Evolutionary conservation across 441 rosid species (phyloP), one percentile per base, ranked within the genome.

Genomic region (Erysimum pusillum): DNA sequence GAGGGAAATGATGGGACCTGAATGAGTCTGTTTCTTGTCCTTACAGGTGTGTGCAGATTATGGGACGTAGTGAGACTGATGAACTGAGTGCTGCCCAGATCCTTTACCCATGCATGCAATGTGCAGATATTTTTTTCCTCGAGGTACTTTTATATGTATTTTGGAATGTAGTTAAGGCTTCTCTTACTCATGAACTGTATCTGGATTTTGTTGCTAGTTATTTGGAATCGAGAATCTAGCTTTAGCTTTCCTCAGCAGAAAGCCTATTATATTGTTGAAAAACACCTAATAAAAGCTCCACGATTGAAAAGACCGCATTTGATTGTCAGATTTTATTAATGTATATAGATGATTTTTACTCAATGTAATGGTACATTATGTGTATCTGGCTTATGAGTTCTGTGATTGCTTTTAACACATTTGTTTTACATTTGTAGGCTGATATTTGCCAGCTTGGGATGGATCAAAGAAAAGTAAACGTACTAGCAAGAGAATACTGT

Each of bases 391-490:
- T 70, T 60, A 12, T 35, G 58, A 60, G 17, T 39, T 44, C 45
- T 42, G 28, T 56, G 60, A 25, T 41, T 76, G 57, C 6, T 67
- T 18, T 14, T 38, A 13, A 75, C 49, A 49, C 31, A 2, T 74
- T 22, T 76, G n/a, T 52, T 42, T 32, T 41, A 25, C 39, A 25
- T 70, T 32, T 56, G 83, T 82, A 85, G 94, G 97, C 98, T 59
- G 99, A 92, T 82, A 90, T 94, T 80, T 92, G 99, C 83, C 97
- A 92, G 78, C 67, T 94, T 83, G 99, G 98, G 74, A 87, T 91
- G 98, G 98, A 94, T 84, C 99, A 92, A 69, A 67, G 94, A 67
- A 91, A 91, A 81, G 98, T 92, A 41, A 92, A 94, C 67, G 82
- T 90, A 38, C 91, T 92, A 77, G 96, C 93, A 14, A 85, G 92